Base-by-base conservation (phyloP, 2,329 filamentous ascomycete genomes). In the Gyromitra esculenta region DNA sequence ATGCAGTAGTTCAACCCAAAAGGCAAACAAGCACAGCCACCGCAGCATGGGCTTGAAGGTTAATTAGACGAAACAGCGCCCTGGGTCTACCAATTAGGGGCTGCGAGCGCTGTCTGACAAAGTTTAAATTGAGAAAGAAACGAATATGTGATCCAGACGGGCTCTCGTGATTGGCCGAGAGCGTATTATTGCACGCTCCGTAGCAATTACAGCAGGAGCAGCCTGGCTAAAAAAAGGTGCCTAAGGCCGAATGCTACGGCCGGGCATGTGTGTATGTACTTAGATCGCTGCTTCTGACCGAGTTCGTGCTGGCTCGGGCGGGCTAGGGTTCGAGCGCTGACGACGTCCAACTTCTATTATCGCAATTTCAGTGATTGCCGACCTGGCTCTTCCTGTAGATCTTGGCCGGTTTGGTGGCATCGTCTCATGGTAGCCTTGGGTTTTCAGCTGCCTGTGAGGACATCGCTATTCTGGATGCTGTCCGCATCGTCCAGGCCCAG, bases 61-160 rank as follows among this genome's bases (percentile, higher is more conserved):
- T 60, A 60, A 60, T 57, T n/a, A 37, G 37, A 39, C 54, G 48
- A 52, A 52, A 52, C 18, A 52, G 18, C 18, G 15, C 15, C 57
- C 8, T 4, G 54, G 25, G 31, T 31, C 54, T 39, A 31, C 54
- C 6, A 59, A 59, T 59, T 25, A 60, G 6, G 13, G 15, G 56
- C 13, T 13, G 56, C 11, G 25, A 8, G 25, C 54, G 15, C 37
- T 57, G 54, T 37, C 54, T 18, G 54, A 39, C 54, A 37, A 57
- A 57, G 54, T 18, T 57, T 57, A 57, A 57, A 37, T 57, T 8
- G 52, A 57, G 52, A 9, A 21, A 4, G 41, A 45, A 11, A 11
- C 13, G 11, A 5, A 52, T 9, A 21, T 25, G 9, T 25, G 15
- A 57, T 57, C 35, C 31, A 25, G 5, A 31, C 31, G 1, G 5